Conservation (phyloP, 805 yeast species). For the Sugiyamaella lignohabitans region DNA sequence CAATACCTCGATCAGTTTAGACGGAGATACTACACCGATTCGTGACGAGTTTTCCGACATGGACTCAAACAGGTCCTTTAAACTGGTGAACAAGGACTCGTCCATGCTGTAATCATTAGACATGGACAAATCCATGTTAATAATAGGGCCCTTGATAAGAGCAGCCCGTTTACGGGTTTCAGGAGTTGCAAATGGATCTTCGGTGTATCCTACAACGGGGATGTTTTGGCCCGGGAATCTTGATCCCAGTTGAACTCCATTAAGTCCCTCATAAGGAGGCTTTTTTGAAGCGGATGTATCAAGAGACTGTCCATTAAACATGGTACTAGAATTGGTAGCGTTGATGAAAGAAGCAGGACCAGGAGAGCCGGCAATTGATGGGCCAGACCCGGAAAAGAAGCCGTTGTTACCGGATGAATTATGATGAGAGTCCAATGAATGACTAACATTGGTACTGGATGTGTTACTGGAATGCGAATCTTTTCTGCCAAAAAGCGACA, state of each 20-base stretch:
- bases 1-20: constrained; percentile 61
- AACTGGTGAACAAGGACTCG: constrained; percentile 51
- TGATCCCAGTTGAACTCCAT: constrained; percentile 34
- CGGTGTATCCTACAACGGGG: constrained; percentile 41
- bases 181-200: constrained; percentile 40
- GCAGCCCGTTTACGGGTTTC: constrained; percentile 80
- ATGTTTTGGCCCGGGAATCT: constrained; percentile 39
- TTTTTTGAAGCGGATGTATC: constrained; percentile 9
- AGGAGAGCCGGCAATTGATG: background rate
- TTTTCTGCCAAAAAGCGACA: constrained; percentile 11
- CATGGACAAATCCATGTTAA: constrained; percentile 69
- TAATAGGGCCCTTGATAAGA: constrained; percentile 69
- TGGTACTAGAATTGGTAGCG: background rate
- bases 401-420: background rate
- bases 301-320: constrained; percentile 1
- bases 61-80: constrained; percentile 81
- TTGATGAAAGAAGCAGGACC: background rate
- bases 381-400: background rate
- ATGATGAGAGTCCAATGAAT: background rate
- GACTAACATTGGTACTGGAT: background rate
- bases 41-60: constrained; percentile 64
- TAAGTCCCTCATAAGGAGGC: constrained; percentile 21
- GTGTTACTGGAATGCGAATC: background rate
- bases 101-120: constrained; percentile 45
- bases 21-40: constrained; percentile 83